Percentiles rank a stretch among this genome's conserved stretches.
Conservation (phyloP, 352 stramenopile genomes). For the Pythium coloratum region DNA sequence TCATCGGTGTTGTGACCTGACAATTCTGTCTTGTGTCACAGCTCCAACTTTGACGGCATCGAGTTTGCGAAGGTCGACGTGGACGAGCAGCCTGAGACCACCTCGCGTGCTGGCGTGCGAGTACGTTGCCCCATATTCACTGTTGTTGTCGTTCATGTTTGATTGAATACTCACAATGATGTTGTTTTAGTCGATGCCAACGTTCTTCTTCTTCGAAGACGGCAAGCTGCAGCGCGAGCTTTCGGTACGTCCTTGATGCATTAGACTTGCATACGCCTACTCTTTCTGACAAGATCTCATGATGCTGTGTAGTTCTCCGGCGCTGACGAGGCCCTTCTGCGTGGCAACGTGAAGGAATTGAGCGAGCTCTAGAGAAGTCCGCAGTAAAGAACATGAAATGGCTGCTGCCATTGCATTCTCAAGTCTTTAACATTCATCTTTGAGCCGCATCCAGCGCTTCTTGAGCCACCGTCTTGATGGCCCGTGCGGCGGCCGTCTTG, state of each 20-base stretch:
- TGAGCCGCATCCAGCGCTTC: constrained; percentile 11
- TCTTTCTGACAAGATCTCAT: background rate
- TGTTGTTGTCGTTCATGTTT: background rate
- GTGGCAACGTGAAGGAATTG: constrained; percentile 71
- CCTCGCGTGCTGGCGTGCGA: constrained; percentile 74
- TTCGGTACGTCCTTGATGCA: constrained; percentile 42
- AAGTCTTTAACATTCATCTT: background rate
- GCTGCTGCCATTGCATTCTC: background rate
- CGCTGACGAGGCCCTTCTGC: constrained; percentile 73
- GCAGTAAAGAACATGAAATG: background rate
- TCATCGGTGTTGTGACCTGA: background rate
- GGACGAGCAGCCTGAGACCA: constrained; percentile 80
- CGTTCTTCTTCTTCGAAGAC: constrained; percentile 85
- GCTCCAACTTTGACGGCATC: constrained; percentile 59
- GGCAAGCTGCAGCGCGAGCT: constrained; percentile 76
- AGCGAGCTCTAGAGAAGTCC: constrained; percentile 52
- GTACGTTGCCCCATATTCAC: constrained; percentile 38
- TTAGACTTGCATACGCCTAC: background rate
- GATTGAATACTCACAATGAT: background rate
- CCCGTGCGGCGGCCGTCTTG: constrained; percentile 24
- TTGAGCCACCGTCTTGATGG: constrained; percentile 30
- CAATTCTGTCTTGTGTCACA: constrained; percentile 16
- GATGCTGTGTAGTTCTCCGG: constrained; percentile 58
- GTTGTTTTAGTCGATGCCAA: constrained; percentile 81
- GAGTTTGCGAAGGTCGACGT: constrained; percentile 88